A percentile compares a stretch with the other conserved stretches of the same genome.
These are phyloP conservation scores for Psilocybe mexicana DNA, from an alignment of 1,284 basidiomycete genomes.

Conservation along the genomic window DNA sequence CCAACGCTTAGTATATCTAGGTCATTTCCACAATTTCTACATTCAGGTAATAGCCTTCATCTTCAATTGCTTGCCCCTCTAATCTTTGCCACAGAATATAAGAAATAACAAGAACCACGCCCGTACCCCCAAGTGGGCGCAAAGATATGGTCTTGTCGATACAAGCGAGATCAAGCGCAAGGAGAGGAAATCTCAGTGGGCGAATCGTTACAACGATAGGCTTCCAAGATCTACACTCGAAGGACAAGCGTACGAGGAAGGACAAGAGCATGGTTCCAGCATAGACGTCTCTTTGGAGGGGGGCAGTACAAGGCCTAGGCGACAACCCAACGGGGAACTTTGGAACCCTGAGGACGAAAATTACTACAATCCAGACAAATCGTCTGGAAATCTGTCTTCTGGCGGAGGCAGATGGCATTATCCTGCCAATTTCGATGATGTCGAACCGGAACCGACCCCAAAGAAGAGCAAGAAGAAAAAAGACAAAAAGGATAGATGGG, in stretches of 20 bases:
- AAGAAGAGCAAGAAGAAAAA: constrained; percentile 42
- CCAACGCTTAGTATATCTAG: constrained; percentile 37
- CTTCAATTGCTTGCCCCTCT: constrained; percentile 10
- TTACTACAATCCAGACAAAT: constrained; percentile 58
- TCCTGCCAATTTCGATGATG: constrained; percentile 78
- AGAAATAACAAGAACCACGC: constrained; percentile 92
- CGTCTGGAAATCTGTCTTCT: constrained; percentile 39
- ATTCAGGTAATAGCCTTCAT: constrained; percentile 59
- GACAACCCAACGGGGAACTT: constrained; percentile 47
- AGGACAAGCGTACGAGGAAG: constrained; percentile 75
- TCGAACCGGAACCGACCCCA: constrained; percentile 39
- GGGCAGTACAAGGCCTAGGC: constrained; percentile 28
- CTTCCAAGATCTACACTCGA: constrained; percentile 73
- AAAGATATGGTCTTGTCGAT: constrained; percentile 86
- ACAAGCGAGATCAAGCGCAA: constrained; percentile 75
- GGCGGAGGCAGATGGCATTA: constrained; percentile 73
- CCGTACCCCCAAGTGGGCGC: constrained; percentile 93
- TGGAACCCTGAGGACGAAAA: constrained; percentile 75
- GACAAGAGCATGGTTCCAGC: constrained; percentile 60
- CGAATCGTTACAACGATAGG: constrained; percentile 82
- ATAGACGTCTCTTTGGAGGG: constrained; percentile 45
- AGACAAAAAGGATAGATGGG: constrained; percentile 82
- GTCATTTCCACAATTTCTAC: constrained; percentile 90
- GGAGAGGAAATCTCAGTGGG: constrained; percentile 84
- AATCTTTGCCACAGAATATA: constrained; percentile 66